These are phyloP conservation scores for Plectosphaerella sp. DNA, from an alignment of 2,329 filamentous ascomycete genomes.

Conservation along the genomic window DNA sequence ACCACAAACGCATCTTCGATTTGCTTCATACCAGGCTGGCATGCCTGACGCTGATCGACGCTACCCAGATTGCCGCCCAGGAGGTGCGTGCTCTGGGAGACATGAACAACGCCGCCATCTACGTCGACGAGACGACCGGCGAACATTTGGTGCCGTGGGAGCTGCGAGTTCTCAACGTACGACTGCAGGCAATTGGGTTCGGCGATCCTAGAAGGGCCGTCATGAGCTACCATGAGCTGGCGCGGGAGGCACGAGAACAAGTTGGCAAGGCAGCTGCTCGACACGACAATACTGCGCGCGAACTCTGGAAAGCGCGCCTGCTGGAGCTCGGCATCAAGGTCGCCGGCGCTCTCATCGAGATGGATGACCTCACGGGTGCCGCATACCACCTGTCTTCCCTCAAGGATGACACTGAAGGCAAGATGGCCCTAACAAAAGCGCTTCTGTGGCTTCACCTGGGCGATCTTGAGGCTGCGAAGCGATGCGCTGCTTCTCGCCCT, in stretches of 20 bases:
- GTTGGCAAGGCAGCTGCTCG: constrained; percentile 41
- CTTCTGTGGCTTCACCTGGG: constrained; percentile 77
- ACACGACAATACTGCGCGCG: constrained; percentile 49
- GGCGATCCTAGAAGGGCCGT: constrained; percentile 79
- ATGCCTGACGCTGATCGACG: constrained; percentile 75
- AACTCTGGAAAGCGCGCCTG: constrained; percentile 68
- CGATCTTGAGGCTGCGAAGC: constrained; percentile 63
- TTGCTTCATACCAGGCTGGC: constrained; percentile 78
- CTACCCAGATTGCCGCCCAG: constrained; percentile 63
- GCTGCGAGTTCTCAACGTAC: constrained; percentile 75
- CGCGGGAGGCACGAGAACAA: constrained; percentile 65
- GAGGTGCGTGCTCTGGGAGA: constrained; percentile 62
- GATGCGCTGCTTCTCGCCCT: too few relatives aligned
- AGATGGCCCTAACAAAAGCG: constrained; percentile 46
- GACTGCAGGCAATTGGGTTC: constrained; percentile 81
- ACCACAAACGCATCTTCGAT: constrained; percentile 65
- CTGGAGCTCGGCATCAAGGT: constrained; percentile 69
- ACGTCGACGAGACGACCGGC: constrained; percentile 47
- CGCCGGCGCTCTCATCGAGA: constrained; percentile 68
- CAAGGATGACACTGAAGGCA: constrained; percentile 29
- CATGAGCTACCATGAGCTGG: constrained; percentile 87
- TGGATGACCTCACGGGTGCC: constrained; percentile 83
- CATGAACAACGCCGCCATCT: constrained; percentile 50
- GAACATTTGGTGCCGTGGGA: constrained; percentile 80
- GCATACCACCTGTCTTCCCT: constrained; percentile 66